Percentiles rank a stretch among this genome's conserved stretches.
phyloP scores from a whole-genome alignment of 78 protist genomes.

The Abeoforma whisleri region DNA sequence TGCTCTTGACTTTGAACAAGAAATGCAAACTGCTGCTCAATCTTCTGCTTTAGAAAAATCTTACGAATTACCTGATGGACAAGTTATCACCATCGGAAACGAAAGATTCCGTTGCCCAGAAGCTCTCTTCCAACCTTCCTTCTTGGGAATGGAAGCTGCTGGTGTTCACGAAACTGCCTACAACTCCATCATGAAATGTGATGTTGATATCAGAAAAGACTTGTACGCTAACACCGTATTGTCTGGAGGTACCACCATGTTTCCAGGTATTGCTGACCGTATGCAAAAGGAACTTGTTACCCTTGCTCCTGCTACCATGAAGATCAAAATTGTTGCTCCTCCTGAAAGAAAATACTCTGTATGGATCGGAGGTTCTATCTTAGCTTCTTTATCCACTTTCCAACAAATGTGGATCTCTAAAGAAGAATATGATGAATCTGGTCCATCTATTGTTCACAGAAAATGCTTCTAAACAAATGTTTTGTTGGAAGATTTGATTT shows the following conservation, averaged over 20 bases:
- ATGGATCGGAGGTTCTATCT: conserved; percentile 94
- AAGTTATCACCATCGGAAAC: conserved; percentile 67
- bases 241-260: conserved; percentile 89
- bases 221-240: conserved; percentile 81
- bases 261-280: conserved; percentile 77
- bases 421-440: conserved; percentile 83
- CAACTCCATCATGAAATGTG: conserved; percentile 75
- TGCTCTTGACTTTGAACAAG: conserved; percentile 72
- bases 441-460: conserved; percentile 83
- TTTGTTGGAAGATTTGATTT: too few species aligned
- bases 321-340: conserved; percentile 79
- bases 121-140: conserved; percentile 80
- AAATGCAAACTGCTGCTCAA: conserved; percentile 65
- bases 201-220: conserved; percentile 81
- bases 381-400: conserved; percentile 83
- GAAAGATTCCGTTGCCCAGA: conserved; percentile 87
- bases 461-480: conserved; percentile 86
- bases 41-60: conserved; percentile 50
- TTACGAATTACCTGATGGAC: conserved; percentile 81
- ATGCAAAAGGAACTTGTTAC: conserved; percentile 67
- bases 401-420: conserved; percentile 86
- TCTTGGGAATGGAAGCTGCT: conserved; percentile 68
- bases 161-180: conserved; percentile 80
- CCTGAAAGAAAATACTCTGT: conserved; percentile 85
- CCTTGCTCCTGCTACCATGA: conserved; percentile 76